Conservation (phyloP, 768 basidiomycete species). For the Pulveroboletus frians region DNA sequence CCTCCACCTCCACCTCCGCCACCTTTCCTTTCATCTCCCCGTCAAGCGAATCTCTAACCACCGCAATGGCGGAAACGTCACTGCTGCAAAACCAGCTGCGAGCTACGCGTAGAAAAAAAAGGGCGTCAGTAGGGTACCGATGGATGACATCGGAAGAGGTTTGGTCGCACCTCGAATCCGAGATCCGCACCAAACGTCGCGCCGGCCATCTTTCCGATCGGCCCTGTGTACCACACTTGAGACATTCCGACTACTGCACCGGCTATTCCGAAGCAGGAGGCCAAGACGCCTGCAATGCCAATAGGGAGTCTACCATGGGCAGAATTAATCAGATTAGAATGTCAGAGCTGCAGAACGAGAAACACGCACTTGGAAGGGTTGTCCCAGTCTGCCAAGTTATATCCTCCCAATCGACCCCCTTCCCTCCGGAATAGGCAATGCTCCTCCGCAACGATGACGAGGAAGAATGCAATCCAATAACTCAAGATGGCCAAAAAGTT, state of each 20-base stretch:
- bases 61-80: constrained; percentile 43
- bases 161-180: constrained; percentile 44
- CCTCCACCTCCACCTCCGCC: too few species aligned
- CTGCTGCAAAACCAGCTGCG: constrained; percentile 41
- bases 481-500: constrained; percentile 41
- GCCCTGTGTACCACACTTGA: constrained; percentile 49
- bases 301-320: constrained; percentile 35
- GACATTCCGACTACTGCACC: constrained; percentile 53
- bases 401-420: constrained; percentile 42
- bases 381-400: constrained; percentile 48
- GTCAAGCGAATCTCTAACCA: constrained; percentile 45
- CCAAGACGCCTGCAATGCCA: constrained; percentile 45
- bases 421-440: constrained; percentile 42
- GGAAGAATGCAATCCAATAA: constrained; percentile 46
- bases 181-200: constrained; percentile 43
- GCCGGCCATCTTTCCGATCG: constrained; percentile 40
- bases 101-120: constrained; percentile 23
- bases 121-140: background rate
- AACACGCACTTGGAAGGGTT: constrained; percentile 30
- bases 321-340: background rate
- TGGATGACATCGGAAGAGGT: too few species aligned
- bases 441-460: constrained; percentile 42
- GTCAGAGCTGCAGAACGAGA: background rate
- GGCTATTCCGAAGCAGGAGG: constrained; percentile 41
- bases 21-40: constrained; percentile 27